Evolutionary conservation across 2,329 filamentous ascomycete genomes (phyloP).

Genomic region (Hypoxylon sp.): DNA sequence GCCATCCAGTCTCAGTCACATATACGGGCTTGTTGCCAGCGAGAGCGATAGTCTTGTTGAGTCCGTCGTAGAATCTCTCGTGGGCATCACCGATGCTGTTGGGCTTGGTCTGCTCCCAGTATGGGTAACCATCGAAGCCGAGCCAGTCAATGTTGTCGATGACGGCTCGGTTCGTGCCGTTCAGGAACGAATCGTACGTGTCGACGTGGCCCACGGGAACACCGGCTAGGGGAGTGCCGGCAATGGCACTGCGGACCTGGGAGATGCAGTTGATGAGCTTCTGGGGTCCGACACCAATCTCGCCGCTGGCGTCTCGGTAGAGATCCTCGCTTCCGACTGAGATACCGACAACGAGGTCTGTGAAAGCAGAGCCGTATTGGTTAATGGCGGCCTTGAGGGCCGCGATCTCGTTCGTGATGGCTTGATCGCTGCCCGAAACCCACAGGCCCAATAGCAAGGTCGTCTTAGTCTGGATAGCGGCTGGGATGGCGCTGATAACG

Average conservation of each 20-base stretch:
- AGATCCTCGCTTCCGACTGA: slow-evolving; percentile 71
- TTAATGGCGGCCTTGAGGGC: slow-evolving; percentile 65
- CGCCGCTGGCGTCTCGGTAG: slow-evolving; percentile 64
- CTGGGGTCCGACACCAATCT: slow-evolving; percentile 57
- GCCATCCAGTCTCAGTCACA: slow-evolving; percentile 72
- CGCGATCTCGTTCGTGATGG: slow-evolving; percentile 65
- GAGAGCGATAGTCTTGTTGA: slow-evolving; percentile 57
- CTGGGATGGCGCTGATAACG: slow-evolving; percentile 79
- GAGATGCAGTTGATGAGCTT: slow-evolving; percentile 70
- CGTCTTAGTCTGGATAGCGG: slow-evolving; percentile 65
- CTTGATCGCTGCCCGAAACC: slow-evolving; percentile 56
- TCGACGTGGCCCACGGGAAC: slow-evolving; percentile 69
- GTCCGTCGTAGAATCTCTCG: slow-evolving; percentile 60
- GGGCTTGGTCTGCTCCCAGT: slow-evolving; percentile 63
- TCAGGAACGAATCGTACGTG: slow-evolving; percentile 68
- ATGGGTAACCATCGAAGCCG: slow-evolving; percentile 69
- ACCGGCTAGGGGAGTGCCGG: slow-evolving; percentile 54
- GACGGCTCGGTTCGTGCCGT: slow-evolving; percentile 64
- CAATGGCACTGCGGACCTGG: slow-evolving; percentile 67
- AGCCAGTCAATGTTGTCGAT: slow-evolving; percentile 68
- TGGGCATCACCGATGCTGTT: slow-evolving; percentile 63
- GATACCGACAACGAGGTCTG: slow-evolving; percentile 66
- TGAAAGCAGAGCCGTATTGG: slow-evolving; percentile 59
- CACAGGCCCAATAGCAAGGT: slow-evolving; percentile 69
- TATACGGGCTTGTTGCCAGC: slow-evolving; percentile 61